These are phyloP conservation scores for Paraphaeosphaeria minitans DNA, from an alignment of 2,329 filamentous ascomycete species.

Conservation along the genomic window DNA sequence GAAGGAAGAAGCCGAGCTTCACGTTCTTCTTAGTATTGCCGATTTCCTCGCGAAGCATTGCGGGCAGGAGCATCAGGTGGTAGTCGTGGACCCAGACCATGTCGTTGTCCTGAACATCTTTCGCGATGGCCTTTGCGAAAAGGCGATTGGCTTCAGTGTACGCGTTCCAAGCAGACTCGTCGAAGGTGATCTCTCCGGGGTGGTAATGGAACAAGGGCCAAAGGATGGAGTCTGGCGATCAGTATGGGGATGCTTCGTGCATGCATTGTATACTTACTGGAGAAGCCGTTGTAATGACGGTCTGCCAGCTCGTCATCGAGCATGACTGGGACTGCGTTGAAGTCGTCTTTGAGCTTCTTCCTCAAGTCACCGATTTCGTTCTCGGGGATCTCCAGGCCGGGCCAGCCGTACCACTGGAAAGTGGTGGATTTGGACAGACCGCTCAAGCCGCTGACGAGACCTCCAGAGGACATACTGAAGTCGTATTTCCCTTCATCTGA, in stretches of 20 bases:
- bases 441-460: slow-evolving; percentile 89
- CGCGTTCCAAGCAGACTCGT: slow-evolving; percentile 90
- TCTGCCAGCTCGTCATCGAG: slow-evolving; percentile 93
- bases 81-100: slow-evolving; percentile 99
- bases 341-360: slow-evolving; percentile 80
- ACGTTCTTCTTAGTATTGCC: slow-evolving; percentile 82
- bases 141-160: slow-evolving; percentile 92
- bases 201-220: slow-evolving; percentile 99
- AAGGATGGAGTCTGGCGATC: slow-evolving; percentile 76
- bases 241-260: slow-evolving; percentile 13
- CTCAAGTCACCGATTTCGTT: slow-evolving; percentile 76
- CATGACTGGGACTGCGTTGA: slow-evolving; percentile 89
- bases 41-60: slow-evolving; percentile 92
- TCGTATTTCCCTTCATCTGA: slow-evolving; percentile 88
- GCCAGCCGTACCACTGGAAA: slow-evolving; percentile 99
- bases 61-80: slow-evolving; percentile 93
- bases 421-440: slow-evolving; percentile 89
- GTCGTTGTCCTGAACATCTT: slow-evolving; percentile 90
- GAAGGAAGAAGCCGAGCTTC: slow-evolving; percentile 97
- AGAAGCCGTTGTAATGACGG: slow-evolving; percentile 96
- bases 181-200: slow-evolving; percentile 96
- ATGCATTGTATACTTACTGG: slow-evolving; percentile 65
- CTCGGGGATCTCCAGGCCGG: slow-evolving; percentile 88
- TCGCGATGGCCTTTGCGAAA: slow-evolving; percentile 85
- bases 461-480: slow-evolving; percentile 96